A percentile compares a stretch with the other conserved stretches of the same genome.
These are phyloP conservation scores for Neophaeococcomyces aloes DNA, from an alignment of 2,329 filamentous ascomycete species.

Conservation along the genomic window DNA sequence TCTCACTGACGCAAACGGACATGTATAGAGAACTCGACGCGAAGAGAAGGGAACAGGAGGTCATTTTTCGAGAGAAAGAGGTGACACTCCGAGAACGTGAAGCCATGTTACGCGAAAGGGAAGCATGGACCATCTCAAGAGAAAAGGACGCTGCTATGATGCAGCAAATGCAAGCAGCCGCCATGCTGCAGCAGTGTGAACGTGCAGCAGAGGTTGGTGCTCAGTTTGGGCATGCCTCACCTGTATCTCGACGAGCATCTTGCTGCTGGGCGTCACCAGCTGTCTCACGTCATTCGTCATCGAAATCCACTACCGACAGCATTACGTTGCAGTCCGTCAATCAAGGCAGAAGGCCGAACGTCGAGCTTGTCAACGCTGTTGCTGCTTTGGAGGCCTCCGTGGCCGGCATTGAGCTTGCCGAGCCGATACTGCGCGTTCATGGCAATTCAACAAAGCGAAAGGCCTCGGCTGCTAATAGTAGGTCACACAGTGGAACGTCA, in stretches of 20 bases:
- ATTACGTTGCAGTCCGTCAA: neutral
- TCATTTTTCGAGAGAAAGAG: conserved; percentile 16
- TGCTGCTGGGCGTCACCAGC: neutral
- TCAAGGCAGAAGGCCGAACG: neutral
- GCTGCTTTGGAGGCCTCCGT: conserved; percentile 5
- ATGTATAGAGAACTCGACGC: conserved; percentile 7
- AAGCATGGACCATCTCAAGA: conserved; percentile 11
- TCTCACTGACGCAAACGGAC: conserved; percentile 1
- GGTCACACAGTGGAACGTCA: neutral
- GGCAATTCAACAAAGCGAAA: conserved; percentile 17
- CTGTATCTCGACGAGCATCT: neutral
- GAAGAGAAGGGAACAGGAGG: conserved; percentile 14
- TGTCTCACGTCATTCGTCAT: neutral
- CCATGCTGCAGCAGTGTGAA: conserved; percentile 11
- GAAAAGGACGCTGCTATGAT: conserved; percentile 16
- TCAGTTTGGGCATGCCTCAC: conserved; percentile 13
- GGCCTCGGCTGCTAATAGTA: neutral
- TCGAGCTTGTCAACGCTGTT: neutral
- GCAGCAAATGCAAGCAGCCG: conserved; percentile 13
- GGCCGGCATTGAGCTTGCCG: neutral
- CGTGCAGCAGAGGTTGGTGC: conserved; percentile 13
- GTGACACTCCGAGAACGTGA: conserved; percentile 16
- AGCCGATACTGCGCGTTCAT: neutral
- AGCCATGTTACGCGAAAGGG: conserved; percentile 14
- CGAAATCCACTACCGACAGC: neutral